These are phyloP conservation scores for Macroventuria anomochaeta DNA, from an alignment of 2,329 filamentous ascomycete species.

Conservation along the genomic window DNA sequence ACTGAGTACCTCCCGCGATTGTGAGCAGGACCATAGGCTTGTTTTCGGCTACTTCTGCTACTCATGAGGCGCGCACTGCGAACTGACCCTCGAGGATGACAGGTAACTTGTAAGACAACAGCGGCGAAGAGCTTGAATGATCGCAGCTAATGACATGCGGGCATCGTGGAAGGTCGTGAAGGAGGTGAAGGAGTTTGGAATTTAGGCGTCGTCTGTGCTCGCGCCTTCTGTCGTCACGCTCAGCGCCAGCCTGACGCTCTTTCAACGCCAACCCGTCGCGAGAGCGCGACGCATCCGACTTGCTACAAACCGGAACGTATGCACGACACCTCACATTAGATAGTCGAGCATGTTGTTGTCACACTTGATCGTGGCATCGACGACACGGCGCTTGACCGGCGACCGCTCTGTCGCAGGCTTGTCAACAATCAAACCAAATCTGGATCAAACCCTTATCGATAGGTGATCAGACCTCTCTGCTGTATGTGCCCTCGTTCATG, in stretches of 20 bases:
- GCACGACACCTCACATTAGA: background rate
- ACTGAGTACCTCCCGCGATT: too few relatives aligned
- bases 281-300: slow-evolving; percentile 1
- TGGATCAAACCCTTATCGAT: too few relatives aligned
- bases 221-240: background rate
- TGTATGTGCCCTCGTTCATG: too few relatives aligned
- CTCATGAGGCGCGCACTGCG: too few relatives aligned
- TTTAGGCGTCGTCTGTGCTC: slow-evolving; percentile 11
- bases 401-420: too few relatives aligned
- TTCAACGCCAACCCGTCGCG: background rate
- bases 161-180: background rate
- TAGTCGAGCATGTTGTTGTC: too few relatives aligned
- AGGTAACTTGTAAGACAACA: too few relatives aligned
- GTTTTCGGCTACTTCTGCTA: too few relatives aligned
- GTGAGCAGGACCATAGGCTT: too few relatives aligned
- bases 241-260: slow-evolving; percentile 1
- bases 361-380: background rate
- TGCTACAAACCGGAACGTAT: background rate
- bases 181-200: background rate
- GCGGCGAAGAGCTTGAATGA: background rate
- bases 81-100: too few relatives aligned
- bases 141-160: background rate
- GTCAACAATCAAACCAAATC: too few relatives aligned
- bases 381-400: background rate
- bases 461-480: too few relatives aligned